Base-by-base conservation (phyloP, 1,139 yeast genomes). In the Protomyces lactucae-debilis region DNA sequence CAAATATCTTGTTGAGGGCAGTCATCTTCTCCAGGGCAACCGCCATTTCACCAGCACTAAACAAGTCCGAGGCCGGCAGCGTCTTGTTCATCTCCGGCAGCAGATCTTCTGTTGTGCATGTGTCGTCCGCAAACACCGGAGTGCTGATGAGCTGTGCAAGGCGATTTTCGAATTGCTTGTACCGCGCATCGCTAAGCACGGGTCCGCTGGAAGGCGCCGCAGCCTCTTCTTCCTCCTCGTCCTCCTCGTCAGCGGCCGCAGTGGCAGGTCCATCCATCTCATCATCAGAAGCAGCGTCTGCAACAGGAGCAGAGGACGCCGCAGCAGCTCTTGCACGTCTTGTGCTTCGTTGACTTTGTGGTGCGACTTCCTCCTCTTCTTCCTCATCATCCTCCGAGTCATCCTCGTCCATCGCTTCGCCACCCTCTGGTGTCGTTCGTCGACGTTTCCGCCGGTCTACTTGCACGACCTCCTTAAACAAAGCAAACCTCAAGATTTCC, bases 401-500 rank as follows among this genome's bases (percentile, higher is more conserved):
- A 18, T 69, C 72, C 25, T 70, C 74, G 5, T 64, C 71, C 4
- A 70, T 73, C 21, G 71, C 75, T 39, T 67, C 72, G 4, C 67
- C 68, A 40, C 60, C 65, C 8, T 68, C 71, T 9, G 65, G 64
- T 9, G 71, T 66, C 25, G 72, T 69, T 55, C 71, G 70, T 21
- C 73, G 65, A 67, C 72, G 69, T 67, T 71, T 71, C 55, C 70
- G 68, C 55, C 73, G 71, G 52, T 71, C 71, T 39, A 82, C 76
- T 45, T 70, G 69, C 16, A 73, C 69, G 5, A 85, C 84, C 73
- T 89, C 96, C 73, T 87, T 87, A 79, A 92, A 88, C 70, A 95
- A 78, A 0, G 99, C 95, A 75, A 83, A 93, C 72, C 96, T 82
- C 70, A 93, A 79, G 71, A 95, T 76, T 70, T 87, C 88, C 70